Base-by-base conservation (phyloP, 495 filamentous ascomycete genomes). In the Podospora bellae-mahoneyi region DNA sequence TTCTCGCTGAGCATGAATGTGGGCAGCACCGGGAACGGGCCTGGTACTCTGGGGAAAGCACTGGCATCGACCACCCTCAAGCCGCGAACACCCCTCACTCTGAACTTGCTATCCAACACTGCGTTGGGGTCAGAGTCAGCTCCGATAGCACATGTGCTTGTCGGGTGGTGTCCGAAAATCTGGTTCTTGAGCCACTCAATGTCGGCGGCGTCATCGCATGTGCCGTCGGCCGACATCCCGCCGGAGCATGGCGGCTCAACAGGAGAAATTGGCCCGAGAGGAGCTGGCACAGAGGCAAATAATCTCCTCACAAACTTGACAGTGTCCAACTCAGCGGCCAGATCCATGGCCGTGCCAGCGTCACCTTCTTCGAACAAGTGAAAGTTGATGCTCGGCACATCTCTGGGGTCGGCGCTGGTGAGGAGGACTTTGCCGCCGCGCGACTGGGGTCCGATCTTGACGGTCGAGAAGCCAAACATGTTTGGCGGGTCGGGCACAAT, bases 1-100 rank as follows among this genome's bases (percentile, higher is more conserved):
- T 85, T 84, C 75, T 89, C 84, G 4, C 84, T 84, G 69, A 90
- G 81, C 56, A 85, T 85, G 68, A 87, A 89, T 0, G 84, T 87
- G 23, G 84, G 83, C 77, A 88, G 84, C 70, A 86, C 83, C 0
- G 87, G 85, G 63, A 88, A 86, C 16, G 85, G 84, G 9, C 84
- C 83, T 55, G 84, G 81, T 16, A 86, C 70, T 6, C 74, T 78
- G 16, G 87, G 88, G 76, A 89, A 86, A 32, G 84, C 80, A 64
- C 82, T 85, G 30, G 81, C 84, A 72, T 89, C 86, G 0, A 84
- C 86, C 44, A 88, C 84, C 0, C 86, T 77, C 61, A 88, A 73
- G 0, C 83, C 78, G 6, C 73, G 69, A 5, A 88, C 84, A 2
- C 86, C 86, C 4, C 77, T 75, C 2, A 88, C 85, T 2, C 78